phyloP scores from a whole-genome alignment of 768 basidiomycete genomes.

The Filobasidium floriforme region DNA sequence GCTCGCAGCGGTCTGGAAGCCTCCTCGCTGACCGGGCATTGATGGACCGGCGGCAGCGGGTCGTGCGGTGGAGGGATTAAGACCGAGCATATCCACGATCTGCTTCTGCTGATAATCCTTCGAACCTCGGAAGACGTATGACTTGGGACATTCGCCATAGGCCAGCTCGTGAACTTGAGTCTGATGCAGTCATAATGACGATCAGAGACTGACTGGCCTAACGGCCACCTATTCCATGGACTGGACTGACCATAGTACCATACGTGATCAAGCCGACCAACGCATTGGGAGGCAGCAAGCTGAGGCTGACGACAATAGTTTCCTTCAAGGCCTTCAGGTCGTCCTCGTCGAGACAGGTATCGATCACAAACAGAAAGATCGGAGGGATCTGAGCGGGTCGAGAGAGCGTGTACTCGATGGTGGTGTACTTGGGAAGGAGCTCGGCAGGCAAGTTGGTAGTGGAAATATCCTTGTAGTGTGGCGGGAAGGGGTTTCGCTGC shows the following conservation, averaged over 20 bases:
- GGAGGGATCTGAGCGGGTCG: conserved; percentile 87
- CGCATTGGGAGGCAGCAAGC: conserved; percentile 84
- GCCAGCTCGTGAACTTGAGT: conserved; percentile 98
- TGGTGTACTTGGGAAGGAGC: conserved; percentile 94
- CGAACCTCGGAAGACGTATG: conserved; percentile 95
- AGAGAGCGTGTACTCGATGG: conserved; percentile 97
- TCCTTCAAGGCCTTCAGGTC: conserved; percentile 93
- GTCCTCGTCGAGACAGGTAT: conserved; percentile 84
- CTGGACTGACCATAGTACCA: conserved; percentile 76
- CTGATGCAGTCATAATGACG: conserved; percentile 47
- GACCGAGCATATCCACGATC: conserved; percentile 94
- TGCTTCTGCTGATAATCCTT: conserved; percentile 96
- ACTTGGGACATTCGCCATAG: conserved; percentile 91
- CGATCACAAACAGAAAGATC: conserved; percentile 92
- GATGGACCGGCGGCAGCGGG: conserved; percentile 26
- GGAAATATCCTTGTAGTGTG: conserved; percentile 97
- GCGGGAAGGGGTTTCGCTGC: conserved; percentile 90
- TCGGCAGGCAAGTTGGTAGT: conserved; percentile 94
- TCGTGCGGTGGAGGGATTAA: conserved; percentile 52
- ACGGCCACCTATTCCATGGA: too few relatives aligned
- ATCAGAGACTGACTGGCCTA: not conserved
- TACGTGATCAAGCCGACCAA: conserved; percentile 92
- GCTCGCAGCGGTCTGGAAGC: conserved; percentile 41
- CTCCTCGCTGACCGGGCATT: conserved; percentile 40
- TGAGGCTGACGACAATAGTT: conserved; percentile 87